Base-by-base conservation (phyloP, 2,329 filamentous ascomycete species). In the Plectosphaerella plurivora region DNA sequence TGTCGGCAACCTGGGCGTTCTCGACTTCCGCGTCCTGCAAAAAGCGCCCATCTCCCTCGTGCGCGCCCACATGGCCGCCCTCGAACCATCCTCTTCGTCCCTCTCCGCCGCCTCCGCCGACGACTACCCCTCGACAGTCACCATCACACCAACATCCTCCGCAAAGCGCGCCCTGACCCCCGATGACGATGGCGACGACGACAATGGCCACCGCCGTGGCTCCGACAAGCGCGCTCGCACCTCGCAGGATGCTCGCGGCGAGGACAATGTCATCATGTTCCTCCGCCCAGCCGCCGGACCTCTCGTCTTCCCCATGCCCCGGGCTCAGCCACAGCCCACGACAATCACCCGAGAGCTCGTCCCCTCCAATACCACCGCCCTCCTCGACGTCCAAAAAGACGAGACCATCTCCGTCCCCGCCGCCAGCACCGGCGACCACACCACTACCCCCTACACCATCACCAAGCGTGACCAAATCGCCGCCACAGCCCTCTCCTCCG, bases 21-120 rank as follows among this genome's bases (percentile, higher is more conserved):
- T 83, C 35, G 81, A 84, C 62, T 83, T 83, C 55, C 73, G 81
- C 53, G 77, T 84, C 35, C 63, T 84, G 18, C 78, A 82, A 61
- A 82, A 80, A 64, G 73, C 75, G 5, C 76, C 74, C 11, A 72
- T 76, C 35, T 65, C 62, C 47, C 54, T 77, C 55, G 54, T 60
- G 52, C 65, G 52, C 51, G 63, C 25, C 53, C 63, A 54, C 36
- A 63, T 55, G 57, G 67, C 18, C 41, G 41, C 41, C 41, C 16
- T 44, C 16, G n/a, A 44, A 9, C n/a, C 16, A n/a, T 18, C 41
- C 10, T 20, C 41, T 4, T 16, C 41, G n/a, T 10, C 28, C 7
- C 28, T 33, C 7, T 33, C 28, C 2, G 8, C 28, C 8, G 28
- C 28, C 28, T 33, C 28, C 3, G 9, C 28, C 8, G 28, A 33